phyloP scores from a whole-genome alignment of 192 early-diverging fungal species.

The Coemansia sp. region DNA sequence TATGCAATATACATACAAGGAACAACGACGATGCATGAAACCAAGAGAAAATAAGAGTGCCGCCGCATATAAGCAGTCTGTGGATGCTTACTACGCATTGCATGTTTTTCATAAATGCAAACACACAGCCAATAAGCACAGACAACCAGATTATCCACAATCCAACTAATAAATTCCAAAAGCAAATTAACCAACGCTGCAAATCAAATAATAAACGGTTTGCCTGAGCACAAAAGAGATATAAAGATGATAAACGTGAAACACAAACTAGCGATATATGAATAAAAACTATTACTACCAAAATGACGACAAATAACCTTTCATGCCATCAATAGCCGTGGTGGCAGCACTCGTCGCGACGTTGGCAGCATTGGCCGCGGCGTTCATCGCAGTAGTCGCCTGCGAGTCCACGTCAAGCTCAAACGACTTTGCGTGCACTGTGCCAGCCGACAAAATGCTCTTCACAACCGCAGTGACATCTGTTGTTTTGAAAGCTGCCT shows the following conservation, averaged over 20 bases:
- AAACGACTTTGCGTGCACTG: conserved; percentile 30
- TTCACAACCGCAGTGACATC: conserved; percentile 37
- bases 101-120: conserved; percentile 8
- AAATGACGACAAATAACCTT: conserved; percentile 46
- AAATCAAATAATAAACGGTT: not conserved
- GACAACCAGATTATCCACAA: not conserved
- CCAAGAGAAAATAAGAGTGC: not conserved
- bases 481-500: conserved; percentile 46
- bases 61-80: not conserved
- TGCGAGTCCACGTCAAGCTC: conserved; percentile 51
- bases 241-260: conserved; percentile 4
- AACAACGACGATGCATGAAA: not conserved
- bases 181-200: not conserved
- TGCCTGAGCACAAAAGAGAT: not conserved
- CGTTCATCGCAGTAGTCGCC: conserved; percentile 40
- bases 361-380: conserved; percentile 36
- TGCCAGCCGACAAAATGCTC: conserved; percentile 47
- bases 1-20: not conserved
- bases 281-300: conserved; percentile 18
- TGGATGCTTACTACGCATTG: conserved; percentile 7
- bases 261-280: not conserved
- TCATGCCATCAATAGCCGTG: conserved; percentile 31
- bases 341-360: conserved; percentile 46
- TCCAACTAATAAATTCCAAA: conserved; percentile 1
- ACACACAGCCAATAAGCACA: not conserved